Evolutionary conservation across 176 grass and related monocot species (phyloP).

Genomic region (Cenchrus americanus): DNA sequence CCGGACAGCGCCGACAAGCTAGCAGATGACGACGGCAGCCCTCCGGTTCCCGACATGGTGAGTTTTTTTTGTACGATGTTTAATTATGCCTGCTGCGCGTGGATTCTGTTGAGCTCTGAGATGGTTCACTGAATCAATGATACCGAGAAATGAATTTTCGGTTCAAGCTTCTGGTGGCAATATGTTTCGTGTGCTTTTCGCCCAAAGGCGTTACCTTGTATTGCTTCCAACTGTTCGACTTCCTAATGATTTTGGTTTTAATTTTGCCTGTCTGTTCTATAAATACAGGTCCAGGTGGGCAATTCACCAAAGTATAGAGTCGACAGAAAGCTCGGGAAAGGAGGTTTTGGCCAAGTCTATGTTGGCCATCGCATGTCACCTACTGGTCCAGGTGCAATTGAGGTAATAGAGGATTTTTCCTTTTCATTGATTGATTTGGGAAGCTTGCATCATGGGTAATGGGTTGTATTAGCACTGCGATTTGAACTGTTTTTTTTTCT

Average conservation of each 20-base stretch:
- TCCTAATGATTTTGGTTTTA: slow-evolving; percentile 25
- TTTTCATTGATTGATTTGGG: background rate
- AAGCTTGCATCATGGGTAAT: background rate
- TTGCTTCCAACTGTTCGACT: slow-evolving; percentile 23
- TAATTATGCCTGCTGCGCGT: background rate
- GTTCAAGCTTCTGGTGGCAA: background rate
- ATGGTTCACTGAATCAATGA: background rate
- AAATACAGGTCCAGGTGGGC: slow-evolving; percentile 78
- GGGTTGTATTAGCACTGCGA: background rate
- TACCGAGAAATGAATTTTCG: slow-evolving; percentile 10
- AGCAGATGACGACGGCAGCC: slow-evolving; percentile 59
- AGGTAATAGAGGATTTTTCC: slow-evolving; percentile 58
- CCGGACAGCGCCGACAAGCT: slow-evolving; percentile 69
- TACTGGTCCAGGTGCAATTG: slow-evolving; percentile 59
- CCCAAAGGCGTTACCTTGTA: background rate
- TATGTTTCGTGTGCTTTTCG: background rate
- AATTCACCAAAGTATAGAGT: slow-evolving; percentile 89
- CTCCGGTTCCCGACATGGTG: slow-evolving; percentile 85
- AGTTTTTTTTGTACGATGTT: slow-evolving; percentile 31
- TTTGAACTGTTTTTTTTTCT: slow-evolving; percentile 14
- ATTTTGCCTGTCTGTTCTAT: slow-evolving; percentile 1
- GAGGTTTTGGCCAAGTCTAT: slow-evolving; percentile 99
- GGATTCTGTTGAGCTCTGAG: background rate
- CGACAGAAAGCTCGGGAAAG: slow-evolving; percentile 89
- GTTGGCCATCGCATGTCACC: slow-evolving; percentile 74